Evolutionary conservation across 2,329 filamentous ascomycete species (phyloP).

Genomic region (Botrytis aclada): DNA sequence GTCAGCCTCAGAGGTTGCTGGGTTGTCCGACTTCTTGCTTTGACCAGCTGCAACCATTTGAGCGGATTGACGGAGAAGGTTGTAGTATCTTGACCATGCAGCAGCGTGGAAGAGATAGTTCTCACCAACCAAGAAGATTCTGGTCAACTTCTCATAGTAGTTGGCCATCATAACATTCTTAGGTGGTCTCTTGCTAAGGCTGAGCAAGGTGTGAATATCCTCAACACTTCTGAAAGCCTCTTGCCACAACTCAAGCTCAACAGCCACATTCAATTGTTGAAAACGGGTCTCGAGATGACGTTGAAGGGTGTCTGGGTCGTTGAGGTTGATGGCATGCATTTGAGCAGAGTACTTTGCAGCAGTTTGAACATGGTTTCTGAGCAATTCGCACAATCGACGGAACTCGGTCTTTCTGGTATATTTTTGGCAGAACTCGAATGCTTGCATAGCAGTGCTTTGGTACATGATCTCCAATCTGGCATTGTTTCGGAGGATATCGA

Average conservation of each 20-base stretch:
- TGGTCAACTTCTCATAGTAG: slow-evolving; percentile 98
- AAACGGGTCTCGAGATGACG: slow-evolving; percentile 97
- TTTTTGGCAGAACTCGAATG: slow-evolving; percentile 98
- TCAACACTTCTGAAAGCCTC: slow-evolving; percentile 99
- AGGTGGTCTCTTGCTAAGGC: slow-evolving; percentile 93
- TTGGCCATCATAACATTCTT: slow-evolving; percentile 99
- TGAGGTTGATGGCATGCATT: slow-evolving; percentile 99
- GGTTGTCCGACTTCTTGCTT: slow-evolving; percentile 91
- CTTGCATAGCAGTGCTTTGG: slow-evolving; percentile 95
- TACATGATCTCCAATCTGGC: slow-evolving; percentile 96
- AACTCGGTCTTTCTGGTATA: slow-evolving; percentile 99
- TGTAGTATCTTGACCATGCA: slow-evolving; percentile 96
- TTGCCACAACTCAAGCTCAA: slow-evolving; percentile 97
- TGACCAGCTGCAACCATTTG: slow-evolving; percentile 79
- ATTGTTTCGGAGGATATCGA: slow-evolving; percentile 99
- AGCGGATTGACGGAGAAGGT: slow-evolving; percentile 87
- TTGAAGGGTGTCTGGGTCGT: slow-evolving; percentile 94
- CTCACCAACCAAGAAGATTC: slow-evolving; percentile 97
- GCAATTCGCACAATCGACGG: slow-evolving; percentile 93
- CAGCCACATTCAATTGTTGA: slow-evolving; percentile 96
- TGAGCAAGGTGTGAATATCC: slow-evolving; percentile 96
- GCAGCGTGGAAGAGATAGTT: slow-evolving; percentile 99
- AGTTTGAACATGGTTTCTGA: slow-evolving; percentile 98
- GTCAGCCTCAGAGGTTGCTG: slow-evolving; percentile 81
- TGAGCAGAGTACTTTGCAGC: slow-evolving; percentile 98